Percentiles rank a stretch among this genome's conserved stretches.
Conservation (phyloP, 2,329 filamentous ascomycete genomes). For the Cladophialophora exuberans region DNA sequence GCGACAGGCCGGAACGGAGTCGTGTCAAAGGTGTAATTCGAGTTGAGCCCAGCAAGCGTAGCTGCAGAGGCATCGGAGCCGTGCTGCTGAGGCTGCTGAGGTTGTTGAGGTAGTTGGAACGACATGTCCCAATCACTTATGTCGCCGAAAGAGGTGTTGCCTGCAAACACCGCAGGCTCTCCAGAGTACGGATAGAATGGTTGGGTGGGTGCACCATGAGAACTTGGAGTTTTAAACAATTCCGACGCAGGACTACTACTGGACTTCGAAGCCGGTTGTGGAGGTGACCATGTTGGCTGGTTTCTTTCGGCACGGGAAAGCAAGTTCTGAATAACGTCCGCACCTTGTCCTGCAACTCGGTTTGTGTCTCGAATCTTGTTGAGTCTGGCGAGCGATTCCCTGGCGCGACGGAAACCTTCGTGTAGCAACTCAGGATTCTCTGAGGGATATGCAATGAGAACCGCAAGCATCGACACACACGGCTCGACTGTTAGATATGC, state of each 20-base stretch:
- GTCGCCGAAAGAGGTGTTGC: not conserved
- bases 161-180: not conserved
- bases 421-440: constrained; percentile 9
- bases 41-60: no score
- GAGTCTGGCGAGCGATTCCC: constrained; percentile 11
- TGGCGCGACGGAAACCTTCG: constrained; percentile 11
- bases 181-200: not conserved
- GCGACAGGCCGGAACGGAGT: constrained; percentile 11
- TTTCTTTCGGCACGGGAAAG: constrained; percentile 22
- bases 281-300: not conserved
- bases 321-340: constrained; percentile 20
- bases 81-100: not conserved
- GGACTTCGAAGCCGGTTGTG: not conserved
- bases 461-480: constrained; percentile 16
- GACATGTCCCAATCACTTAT: constrained; percentile 9
- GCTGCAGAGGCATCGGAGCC: no score
- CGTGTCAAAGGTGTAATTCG: constrained; percentile 6
- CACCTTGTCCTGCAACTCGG: constrained; percentile 14
- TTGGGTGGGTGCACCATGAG: not conserved
- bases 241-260: constrained; percentile 6
- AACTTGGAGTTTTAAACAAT: constrained; percentile 5
- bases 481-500: constrained; percentile 14
- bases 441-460: constrained; percentile 14
- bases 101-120: not conserved
- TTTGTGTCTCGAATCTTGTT: constrained; percentile 14